These are phyloP conservation scores for Eugenia klotzschiana DNA, from an alignment of 441 rosid species.

Conservation along the genomic window DNA sequence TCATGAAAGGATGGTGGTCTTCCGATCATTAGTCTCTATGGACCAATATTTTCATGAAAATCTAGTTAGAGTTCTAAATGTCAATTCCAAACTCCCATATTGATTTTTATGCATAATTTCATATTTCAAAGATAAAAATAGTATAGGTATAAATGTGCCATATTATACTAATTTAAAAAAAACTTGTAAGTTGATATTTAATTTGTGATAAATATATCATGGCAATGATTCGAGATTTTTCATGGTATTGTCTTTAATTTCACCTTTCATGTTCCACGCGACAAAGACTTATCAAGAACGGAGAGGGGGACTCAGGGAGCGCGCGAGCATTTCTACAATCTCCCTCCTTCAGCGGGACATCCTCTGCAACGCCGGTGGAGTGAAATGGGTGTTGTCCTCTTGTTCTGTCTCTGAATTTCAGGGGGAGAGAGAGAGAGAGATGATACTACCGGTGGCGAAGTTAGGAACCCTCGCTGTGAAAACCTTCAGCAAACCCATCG, in stretches of 20 bases:
- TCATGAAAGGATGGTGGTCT: too few species aligned
- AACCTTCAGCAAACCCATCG: conserved; percentile 72
- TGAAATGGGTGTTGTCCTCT: not conserved
- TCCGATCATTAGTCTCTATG: too few species aligned
- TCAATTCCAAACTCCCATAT: not conserved
- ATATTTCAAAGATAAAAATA: too few species aligned
- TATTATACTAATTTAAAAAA: not conserved
- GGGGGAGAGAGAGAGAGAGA: conserved; percentile 1
- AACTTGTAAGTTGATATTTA: not conserved
- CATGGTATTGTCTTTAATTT: not conserved
- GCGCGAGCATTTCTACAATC: not conserved
- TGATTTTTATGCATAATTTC: too few species aligned
- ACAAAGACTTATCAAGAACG: too few species aligned
- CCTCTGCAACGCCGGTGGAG: not conserved
- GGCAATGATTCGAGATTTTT: not conserved
- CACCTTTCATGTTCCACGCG: not conserved
- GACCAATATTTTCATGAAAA: too few species aligned
- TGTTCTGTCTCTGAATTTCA: not conserved
- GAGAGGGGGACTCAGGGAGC: too few species aligned
- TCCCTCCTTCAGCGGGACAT: not conserved
- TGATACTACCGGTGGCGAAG: conserved; percentile 54
- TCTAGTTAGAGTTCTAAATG: too few species aligned
- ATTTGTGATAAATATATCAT: not conserved
- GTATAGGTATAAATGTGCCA: too few species aligned
- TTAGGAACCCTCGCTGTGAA: conserved; percentile 62